Base-by-base conservation (phyloP, 768 basidiomycete species). In the Astraeus odoratus region DNA sequence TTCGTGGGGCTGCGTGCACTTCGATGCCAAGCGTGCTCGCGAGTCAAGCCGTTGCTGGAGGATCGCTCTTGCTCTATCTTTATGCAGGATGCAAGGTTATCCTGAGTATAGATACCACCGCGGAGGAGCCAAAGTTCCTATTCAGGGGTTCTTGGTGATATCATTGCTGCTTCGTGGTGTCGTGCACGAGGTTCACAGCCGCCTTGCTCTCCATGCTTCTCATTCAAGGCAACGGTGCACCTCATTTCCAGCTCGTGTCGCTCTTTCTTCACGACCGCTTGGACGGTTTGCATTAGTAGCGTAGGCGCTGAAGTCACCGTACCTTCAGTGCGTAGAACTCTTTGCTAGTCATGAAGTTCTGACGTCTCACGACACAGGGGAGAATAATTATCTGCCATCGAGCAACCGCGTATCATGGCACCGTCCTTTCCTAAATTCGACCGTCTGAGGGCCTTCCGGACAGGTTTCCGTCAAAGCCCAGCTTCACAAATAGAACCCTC, bases 381-480 rank as follows among this genome's bases (percentile, higher is more conserved):
- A 39, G 24, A 19, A 24, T 39, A 31, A 15, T 39, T 25, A 39
- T 23, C 9, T 29, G 6, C 27, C 36, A 19, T 18, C 36, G 18
- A 20, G 20, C 15, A 4, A 39, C 37, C 25, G 37, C 37, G 37
- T 22, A 39, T 39, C 37, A 39, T 39, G 37, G 22, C 23, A 39
- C 37, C 37, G 15, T 39, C 37, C 22, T 39, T 39, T 39, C 37
- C 37, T 23, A 39, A 24, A 24, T 39, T 39, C 22, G 37, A 39
- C 22, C 37, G 37, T 16, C 23, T 39, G 37, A 39, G 37, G 20
- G 37, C 37, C 25, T 39, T 39, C 13, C 37, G 37, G 37, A 24
- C 37, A 23, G 37, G 37, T 15, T 39, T 39, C 37, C 37, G 37
- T 39, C 37, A 39, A 39, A 39, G 19, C n/a, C 37, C 37, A 15